Percentiles rank a stretch among this genome's conserved stretches.
phyloP scores from a whole-genome alignment of 768 basidiomycete genomes.

The Nidularia pulvinata region DNA sequence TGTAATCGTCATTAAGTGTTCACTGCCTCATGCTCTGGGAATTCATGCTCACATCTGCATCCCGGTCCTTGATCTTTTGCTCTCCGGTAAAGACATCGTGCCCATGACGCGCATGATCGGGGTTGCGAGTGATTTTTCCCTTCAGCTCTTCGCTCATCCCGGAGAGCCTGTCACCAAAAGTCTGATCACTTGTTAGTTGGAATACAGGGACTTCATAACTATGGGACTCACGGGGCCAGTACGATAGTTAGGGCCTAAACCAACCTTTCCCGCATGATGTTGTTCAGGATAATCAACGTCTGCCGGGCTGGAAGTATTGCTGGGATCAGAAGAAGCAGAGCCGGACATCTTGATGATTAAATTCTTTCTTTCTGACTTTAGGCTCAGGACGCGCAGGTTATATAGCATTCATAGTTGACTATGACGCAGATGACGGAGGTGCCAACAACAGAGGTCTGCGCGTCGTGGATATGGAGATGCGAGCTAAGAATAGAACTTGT shows the following conservation, averaged over 20 bases:
- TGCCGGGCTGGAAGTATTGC: neutral
- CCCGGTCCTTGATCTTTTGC: constrained; percentile 17
- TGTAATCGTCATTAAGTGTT: neutral
- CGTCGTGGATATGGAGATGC: no score
- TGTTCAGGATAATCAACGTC: constrained; percentile 33
- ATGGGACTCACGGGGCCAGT: constrained; percentile 21
- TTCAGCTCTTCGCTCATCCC: constrained; percentile 21
- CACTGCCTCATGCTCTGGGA: no score
- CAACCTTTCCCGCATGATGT: constrained; percentile 40
- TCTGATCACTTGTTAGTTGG: constrained; percentile 6
- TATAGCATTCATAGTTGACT: no score
- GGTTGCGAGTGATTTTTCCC: constrained; percentile 20
- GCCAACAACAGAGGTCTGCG: no score
- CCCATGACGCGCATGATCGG: constrained; percentile 20
- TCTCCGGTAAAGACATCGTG: constrained; percentile 18
- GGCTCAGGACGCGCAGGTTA: no score
- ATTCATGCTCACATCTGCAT: constrained; percentile 13
- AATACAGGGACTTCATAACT: neutral
- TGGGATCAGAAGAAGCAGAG: neutral
- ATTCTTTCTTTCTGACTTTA: no score
- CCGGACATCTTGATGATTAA: no score
- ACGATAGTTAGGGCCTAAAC: constrained; percentile 39
- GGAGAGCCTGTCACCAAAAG: constrained; percentile 17
- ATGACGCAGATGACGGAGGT: no score
- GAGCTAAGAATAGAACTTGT: no score